Conservation (phyloP, 805 yeast genomes). For the Kodamaea sagamina region DNA sequence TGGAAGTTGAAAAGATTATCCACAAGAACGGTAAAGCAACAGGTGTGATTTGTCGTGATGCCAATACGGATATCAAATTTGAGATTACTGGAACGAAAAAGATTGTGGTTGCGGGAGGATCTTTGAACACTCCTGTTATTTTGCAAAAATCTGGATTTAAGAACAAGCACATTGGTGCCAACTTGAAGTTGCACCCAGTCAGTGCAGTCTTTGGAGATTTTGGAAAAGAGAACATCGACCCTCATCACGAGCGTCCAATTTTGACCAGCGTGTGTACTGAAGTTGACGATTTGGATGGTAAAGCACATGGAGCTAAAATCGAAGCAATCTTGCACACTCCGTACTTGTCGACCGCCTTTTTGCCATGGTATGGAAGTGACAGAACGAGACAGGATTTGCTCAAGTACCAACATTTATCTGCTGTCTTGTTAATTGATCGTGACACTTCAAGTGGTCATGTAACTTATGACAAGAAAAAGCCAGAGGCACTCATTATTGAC, state of each 20-base stretch:
- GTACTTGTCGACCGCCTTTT: slow-evolving; percentile 32
- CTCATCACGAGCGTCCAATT: slow-evolving; percentile 44
- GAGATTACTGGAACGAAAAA: slow-evolving; percentile 48
- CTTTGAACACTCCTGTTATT: slow-evolving; percentile 52
- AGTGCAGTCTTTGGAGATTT: slow-evolving; percentile 43
- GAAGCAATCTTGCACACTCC: slow-evolving; percentile 53
- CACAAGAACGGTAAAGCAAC: slow-evolving; percentile 45
- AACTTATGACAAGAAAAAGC: slow-evolving; percentile 31
- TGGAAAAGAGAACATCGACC: slow-evolving; percentile 32
- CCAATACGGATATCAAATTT: slow-evolving; percentile 30
- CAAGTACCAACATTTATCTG: slow-evolving; percentile 38
- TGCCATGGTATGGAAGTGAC: slow-evolving; percentile 46
- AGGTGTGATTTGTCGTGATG: slow-evolving; percentile 44
- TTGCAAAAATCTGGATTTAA: slow-evolving; percentile 50
- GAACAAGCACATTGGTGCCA: slow-evolving; percentile 53
- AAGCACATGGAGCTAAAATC: slow-evolving; percentile 53
- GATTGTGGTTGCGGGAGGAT: slow-evolving; percentile 48
- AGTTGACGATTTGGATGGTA: slow-evolving; percentile 52
- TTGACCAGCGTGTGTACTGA: slow-evolving; percentile 51
- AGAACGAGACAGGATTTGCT: slow-evolving; percentile 34
- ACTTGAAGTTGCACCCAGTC: slow-evolving; percentile 55
- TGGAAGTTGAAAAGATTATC: slow-evolving; percentile 39
- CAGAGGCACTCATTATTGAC: slow-evolving; percentile 36
- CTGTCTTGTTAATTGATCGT: slow-evolving; percentile 48
- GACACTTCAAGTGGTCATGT: slow-evolving; percentile 47